Evolutionary conservation across 768 basidiomycete species (phyloP).

Genomic region (Leucocoprinus birnbaumii): DNA sequence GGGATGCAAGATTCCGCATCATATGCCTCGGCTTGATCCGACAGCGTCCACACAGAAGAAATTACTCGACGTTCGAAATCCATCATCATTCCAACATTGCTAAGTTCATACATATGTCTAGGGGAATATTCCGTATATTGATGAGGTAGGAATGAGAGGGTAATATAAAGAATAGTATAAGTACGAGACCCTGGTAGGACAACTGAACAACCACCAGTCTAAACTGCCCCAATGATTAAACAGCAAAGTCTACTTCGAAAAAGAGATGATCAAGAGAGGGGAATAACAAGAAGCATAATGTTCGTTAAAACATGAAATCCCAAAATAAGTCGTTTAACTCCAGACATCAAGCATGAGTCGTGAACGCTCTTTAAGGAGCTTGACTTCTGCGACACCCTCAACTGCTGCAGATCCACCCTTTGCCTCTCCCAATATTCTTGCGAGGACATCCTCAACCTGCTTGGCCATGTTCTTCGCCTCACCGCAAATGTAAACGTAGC

Average conservation of each 20-base stretch:
- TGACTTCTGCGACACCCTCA: slow-evolving; percentile 89
- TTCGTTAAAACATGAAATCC: not conserved
- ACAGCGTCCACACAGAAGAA: too few species aligned
- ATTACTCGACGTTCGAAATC: too few species aligned
- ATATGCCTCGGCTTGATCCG: slow-evolving; percentile 5
- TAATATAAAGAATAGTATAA: slow-evolving; percentile 8
- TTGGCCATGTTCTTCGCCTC: slow-evolving; percentile 97
- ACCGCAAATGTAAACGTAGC: slow-evolving; percentile 96
- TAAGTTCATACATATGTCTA: too few species aligned
- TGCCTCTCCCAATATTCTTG: slow-evolving; percentile 83
- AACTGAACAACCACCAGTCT: not conserved
- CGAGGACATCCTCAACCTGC: slow-evolving; percentile 88
- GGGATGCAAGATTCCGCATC: not conserved
- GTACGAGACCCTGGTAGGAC: slow-evolving; percentile 1
- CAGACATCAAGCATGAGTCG: slow-evolving; percentile 86
- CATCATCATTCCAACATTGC: too few species aligned
- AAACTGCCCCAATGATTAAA: slow-evolving; percentile 7
- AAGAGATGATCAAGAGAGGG: not conserved
- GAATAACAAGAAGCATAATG: not conserved
- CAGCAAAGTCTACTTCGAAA: slow-evolving; percentile 7
- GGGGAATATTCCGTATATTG: not conserved
- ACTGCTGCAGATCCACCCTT: slow-evolving; percentile 88
- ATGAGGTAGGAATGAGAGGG: not conserved
- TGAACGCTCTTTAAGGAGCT: slow-evolving; percentile 92
- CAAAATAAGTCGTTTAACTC: slow-evolving; percentile 48